Conservation (phyloP, 1,284 basidiomycete genomes). For the Ceratobasidium theobromae region DNA sequence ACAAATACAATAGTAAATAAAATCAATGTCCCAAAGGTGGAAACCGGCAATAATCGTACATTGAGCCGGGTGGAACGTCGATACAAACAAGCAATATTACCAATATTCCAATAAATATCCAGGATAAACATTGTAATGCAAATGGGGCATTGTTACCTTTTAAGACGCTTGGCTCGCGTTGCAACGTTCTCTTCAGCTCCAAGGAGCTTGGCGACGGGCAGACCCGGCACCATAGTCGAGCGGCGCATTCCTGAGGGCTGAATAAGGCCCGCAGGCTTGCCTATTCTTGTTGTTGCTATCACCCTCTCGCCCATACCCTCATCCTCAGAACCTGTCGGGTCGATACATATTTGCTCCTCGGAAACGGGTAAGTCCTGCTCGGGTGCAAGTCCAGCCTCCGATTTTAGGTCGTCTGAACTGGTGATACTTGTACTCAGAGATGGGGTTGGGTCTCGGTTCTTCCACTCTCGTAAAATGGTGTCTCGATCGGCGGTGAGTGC, state of each 20-base stretch:
- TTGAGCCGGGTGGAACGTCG: not conserved
- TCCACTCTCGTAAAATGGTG: conserved; percentile 55
- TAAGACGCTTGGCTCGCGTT: conserved; percentile 13
- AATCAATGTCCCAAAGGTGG: too few species aligned
- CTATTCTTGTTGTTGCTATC: not conserved
- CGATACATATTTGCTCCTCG: too few species aligned
- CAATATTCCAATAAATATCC: conserved; percentile 5
- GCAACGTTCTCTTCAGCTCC: conserved; percentile 15
- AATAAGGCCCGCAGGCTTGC: not conserved
- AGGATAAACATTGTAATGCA: not conserved
- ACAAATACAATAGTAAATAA: too few species aligned
- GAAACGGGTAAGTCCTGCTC: not conserved
- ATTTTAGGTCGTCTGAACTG: conserved; percentile 4
- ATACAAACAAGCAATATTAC: conserved; percentile 9
- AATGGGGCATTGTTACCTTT: not conserved
- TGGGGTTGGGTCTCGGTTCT: conserved; percentile 12
- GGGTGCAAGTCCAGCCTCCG: not conserved
- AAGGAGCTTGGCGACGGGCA: not conserved
- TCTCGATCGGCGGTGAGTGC: conserved; percentile 63
- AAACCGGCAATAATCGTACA: conserved; percentile 6
- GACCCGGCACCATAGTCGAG: conserved; percentile 3
- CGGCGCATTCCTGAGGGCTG: conserved; percentile 3
- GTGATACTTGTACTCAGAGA: conserved; percentile 16
- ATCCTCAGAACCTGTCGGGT: too few species aligned
- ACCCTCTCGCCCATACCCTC: not conserved